A percentile compares a stretch with the other conserved stretches of the same genome.
Conservation (phyloP, 2,329 filamentous ascomycete genomes). For the Helminthosporium solani region DNA sequence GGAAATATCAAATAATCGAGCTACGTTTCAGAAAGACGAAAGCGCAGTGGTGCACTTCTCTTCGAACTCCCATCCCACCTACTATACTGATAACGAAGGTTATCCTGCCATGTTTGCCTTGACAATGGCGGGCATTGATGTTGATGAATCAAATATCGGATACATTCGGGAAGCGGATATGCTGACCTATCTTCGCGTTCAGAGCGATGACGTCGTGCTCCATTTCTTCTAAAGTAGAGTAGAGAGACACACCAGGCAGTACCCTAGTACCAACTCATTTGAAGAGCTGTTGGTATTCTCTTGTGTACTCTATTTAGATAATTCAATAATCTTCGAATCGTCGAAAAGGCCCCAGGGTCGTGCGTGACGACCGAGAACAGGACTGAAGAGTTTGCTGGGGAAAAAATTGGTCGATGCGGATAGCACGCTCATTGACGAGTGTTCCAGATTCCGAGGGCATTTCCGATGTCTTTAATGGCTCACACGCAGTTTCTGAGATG, state of each 20-base stretch:
- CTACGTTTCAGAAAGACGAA: no score
- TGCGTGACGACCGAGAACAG: no score
- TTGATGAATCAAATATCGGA: slow-evolving; percentile 48
- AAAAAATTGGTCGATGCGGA: slow-evolving; percentile 12
- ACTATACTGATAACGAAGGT: slow-evolving; percentile 40
- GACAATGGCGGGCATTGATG: slow-evolving; percentile 35
- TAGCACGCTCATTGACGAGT: slow-evolving; percentile 55
- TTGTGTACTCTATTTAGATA: neutral
- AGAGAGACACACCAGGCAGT: slow-evolving; percentile 41
- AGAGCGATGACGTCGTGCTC: slow-evolving; percentile 50
- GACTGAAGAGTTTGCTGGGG: slow-evolving; percentile 32
- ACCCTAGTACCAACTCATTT: neutral
- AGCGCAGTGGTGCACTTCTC: no score
- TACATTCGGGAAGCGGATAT: slow-evolving; percentile 61
- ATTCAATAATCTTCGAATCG: no score
- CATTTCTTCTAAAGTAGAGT: slow-evolving; percentile 53
- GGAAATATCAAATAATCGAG: no score
- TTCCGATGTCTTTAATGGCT: slow-evolving; percentile 50
- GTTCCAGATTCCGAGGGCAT: slow-evolving; percentile 56
- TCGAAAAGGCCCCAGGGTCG: neutral
- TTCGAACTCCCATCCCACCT: slow-evolving; percentile 30
- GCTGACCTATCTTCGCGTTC: slow-evolving; percentile 45
- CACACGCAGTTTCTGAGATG: neutral
- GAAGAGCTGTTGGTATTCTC: neutral
- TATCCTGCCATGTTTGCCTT: slow-evolving; percentile 16